Base-by-base conservation (phyloP, 2,329 filamentous ascomycete genomes). In the Claviceps quebecensis region DNA sequence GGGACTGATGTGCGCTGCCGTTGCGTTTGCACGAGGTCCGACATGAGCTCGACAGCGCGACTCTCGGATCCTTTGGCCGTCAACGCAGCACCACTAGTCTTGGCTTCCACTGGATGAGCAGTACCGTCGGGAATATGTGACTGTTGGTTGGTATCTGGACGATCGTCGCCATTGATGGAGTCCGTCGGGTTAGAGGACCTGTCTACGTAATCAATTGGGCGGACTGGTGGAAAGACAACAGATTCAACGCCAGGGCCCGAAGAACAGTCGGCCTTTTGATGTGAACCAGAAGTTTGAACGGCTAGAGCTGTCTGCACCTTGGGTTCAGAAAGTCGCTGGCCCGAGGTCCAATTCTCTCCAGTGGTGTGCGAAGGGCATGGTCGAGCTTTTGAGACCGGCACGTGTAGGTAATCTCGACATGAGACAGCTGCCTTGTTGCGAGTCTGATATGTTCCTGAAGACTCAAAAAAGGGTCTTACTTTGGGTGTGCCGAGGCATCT, bases 331-430 rank as follows among this genome's bases (percentile, higher is more conserved):
- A 41, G 7, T 37, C n/a, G 41, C 5, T 39, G 41, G 1, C 38
- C 19, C 4, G 40, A 47, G 41, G 26, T 45, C 26, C 29, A 36
- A 16, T 7, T 38, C 8, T 53, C 50, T 5, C 47, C 37, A 14
- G 23, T 38, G 26, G 46, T 43, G 8, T 55, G 41, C 55, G 54
- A 26, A 46, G 50, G 43, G 40, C 52, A 59, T 4, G 61, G 53
- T 7, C 56, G 55, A 8, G 60, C 51, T 36, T 61, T 61, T 17
- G 60, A 59, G 26, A 57, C 44, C 4, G 52, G 58, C 16, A 54
- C 49, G 34, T 3, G 29, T 39, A 52, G n/a, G 29, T 51, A 26
- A 23, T 41, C 37, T 23, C n/a, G 51, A 43, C 29, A 23, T 7
- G 47, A 41, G 16, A 37, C 36, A 23, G 8, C 29, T 2, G 17